Conservation (phyloP, 2,329 filamentous ascomycete species). For the Claviceps africana region DNA sequence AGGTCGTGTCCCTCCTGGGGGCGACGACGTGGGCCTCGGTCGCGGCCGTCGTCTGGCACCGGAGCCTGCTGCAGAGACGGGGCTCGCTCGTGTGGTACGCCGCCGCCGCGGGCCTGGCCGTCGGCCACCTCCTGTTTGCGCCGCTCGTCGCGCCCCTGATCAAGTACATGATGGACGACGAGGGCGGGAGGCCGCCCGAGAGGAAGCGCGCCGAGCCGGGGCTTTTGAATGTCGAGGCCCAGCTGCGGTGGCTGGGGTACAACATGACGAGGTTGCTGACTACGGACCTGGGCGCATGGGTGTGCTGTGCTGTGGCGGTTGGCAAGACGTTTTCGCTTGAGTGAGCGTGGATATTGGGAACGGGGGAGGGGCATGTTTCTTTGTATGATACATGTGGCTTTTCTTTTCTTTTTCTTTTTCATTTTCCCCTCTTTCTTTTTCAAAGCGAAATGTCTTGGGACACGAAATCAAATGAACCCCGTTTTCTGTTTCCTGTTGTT, state of each 20-base stretch:
- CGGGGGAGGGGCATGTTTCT: not conserved
- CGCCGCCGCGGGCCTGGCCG: slow-evolving; percentile 16
- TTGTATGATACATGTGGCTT: not conserved
- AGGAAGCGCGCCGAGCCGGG: slow-evolving; percentile 7
- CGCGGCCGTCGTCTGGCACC: slow-evolving; percentile 13
- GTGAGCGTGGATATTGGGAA: not conserved
- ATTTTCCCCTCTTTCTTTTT: too few relatives aligned
- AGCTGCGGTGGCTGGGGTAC: slow-evolving; percentile 18
- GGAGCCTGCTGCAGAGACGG: slow-evolving; percentile 11
- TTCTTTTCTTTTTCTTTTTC: not conserved
- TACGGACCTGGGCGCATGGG: slow-evolving; percentile 20
- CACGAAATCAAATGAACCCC: too few relatives aligned
- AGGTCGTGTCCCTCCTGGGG: slow-evolving; percentile 20
- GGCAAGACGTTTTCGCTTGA: slow-evolving; percentile 5
- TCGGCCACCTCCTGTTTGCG: slow-evolving; percentile 20
- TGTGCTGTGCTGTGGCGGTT: slow-evolving; percentile 16
- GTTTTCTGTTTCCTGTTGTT: too few relatives aligned
- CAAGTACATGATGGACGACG: slow-evolving; percentile 16
- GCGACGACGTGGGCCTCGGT: slow-evolving; percentile 19
- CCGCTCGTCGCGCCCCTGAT: slow-evolving; percentile 20
- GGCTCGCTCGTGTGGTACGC: slow-evolving; percentile 20
- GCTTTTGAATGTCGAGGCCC: slow-evolving; percentile 15
- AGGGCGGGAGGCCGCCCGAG: slow-evolving; percentile 7
- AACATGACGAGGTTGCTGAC: slow-evolving; percentile 20
- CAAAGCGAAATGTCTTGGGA: too few relatives aligned